Conservation (phyloP, 2,329 filamentous ascomycete species). For the Ceratocystis cacaofunesta region DNA sequence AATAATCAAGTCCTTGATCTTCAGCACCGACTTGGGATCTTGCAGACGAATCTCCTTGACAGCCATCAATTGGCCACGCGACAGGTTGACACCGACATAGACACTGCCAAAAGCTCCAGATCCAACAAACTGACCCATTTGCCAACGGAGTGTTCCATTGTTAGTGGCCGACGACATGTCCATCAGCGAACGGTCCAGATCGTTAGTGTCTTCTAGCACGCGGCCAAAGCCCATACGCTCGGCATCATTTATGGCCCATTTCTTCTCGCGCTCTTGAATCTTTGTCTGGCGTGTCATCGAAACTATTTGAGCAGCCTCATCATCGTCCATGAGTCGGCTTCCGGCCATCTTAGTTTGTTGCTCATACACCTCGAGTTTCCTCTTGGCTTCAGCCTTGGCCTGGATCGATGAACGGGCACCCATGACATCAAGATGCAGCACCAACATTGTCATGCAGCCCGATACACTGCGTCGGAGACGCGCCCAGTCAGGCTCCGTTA, state of each 20-base stretch:
- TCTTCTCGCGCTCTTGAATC: constrained; percentile 61
- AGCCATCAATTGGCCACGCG: constrained; percentile 91
- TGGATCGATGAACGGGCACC: constrained; percentile 85
- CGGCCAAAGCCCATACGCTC: constrained; percentile 78
- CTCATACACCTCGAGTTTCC: constrained; percentile 57
- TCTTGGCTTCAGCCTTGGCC: constrained; percentile 83
- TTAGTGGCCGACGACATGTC: constrained; percentile 88
- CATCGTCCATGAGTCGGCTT: constrained; percentile 55
- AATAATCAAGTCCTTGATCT: constrained; percentile 81
- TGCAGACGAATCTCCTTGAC: constrained; percentile 93
- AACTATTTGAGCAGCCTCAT: constrained; percentile 65
- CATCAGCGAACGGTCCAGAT: constrained; percentile 86
- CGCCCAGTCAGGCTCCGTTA: constrained; percentile 77
- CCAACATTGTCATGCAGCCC: constrained; percentile 91
- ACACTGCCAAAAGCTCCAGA: constrained; percentile 96
- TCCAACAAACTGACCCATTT: constrained; percentile 95
- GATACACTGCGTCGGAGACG: constrained; percentile 75
- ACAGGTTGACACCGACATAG: constrained; percentile 92
- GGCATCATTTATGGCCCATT: constrained; percentile 62
- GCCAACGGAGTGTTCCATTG: constrained; percentile 92
- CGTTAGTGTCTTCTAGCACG: constrained; percentile 86
- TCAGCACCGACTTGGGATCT: constrained; percentile 88
- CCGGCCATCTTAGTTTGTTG: constrained; percentile 61
- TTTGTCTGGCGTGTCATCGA: constrained; percentile 60
- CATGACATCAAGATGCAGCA: constrained; percentile 99